A percentile compares a stretch with the other conserved stretches of the same genome.
These are phyloP conservation scores for Boletus pseudo-olivaceus DNA, from an alignment of 768 basidiomycete genomes.

Conservation along the genomic window DNA sequence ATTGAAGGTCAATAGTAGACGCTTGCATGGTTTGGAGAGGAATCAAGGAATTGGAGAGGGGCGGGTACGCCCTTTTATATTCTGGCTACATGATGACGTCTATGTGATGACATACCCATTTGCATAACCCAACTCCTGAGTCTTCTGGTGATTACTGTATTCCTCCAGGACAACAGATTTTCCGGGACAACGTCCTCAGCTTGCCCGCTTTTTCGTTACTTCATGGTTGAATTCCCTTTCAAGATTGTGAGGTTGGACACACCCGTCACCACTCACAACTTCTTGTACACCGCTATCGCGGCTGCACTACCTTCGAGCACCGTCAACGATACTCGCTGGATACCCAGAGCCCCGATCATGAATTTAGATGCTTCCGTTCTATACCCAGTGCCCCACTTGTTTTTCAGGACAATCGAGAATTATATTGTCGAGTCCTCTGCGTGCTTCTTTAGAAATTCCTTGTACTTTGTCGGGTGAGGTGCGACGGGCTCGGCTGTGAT, in stretches of 20 bases:
- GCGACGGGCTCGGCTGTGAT: slow-evolving; percentile 1
- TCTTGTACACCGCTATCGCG: slow-evolving; percentile 27
- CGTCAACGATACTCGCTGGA: slow-evolving; percentile 30
- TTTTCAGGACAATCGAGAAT: slow-evolving; percentile 9
- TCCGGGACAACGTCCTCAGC: slow-evolving; percentile 35
- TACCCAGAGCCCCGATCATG: slow-evolving; percentile 27
- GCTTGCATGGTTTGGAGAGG: slow-evolving; percentile 13
- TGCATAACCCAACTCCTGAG: neutral
- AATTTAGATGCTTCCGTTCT: slow-evolving; percentile 35
- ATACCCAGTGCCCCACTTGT: too few species aligned
- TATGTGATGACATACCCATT: neutral
- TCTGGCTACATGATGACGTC: neutral
- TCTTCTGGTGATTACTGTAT: slow-evolving; percentile 19
- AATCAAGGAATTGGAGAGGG: slow-evolving; percentile 4
- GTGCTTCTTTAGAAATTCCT: neutral
- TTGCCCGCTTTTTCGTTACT: slow-evolving; percentile 28
- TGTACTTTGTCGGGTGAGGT: slow-evolving; percentile 5
- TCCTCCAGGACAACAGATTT: slow-evolving; percentile 30
- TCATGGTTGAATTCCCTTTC: slow-evolving; percentile 34
- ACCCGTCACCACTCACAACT: slow-evolving; percentile 22
- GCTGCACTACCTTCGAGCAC: slow-evolving; percentile 18
- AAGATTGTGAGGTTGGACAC: neutral
- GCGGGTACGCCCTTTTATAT: slow-evolving; percentile 1
- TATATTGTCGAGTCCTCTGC: slow-evolving; percentile 8
- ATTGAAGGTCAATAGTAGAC: slow-evolving; percentile 31